Evolutionary conservation across 2,329 filamentous ascomycete species (phyloP).

Genomic region (Fusarium papillatum): DNA sequence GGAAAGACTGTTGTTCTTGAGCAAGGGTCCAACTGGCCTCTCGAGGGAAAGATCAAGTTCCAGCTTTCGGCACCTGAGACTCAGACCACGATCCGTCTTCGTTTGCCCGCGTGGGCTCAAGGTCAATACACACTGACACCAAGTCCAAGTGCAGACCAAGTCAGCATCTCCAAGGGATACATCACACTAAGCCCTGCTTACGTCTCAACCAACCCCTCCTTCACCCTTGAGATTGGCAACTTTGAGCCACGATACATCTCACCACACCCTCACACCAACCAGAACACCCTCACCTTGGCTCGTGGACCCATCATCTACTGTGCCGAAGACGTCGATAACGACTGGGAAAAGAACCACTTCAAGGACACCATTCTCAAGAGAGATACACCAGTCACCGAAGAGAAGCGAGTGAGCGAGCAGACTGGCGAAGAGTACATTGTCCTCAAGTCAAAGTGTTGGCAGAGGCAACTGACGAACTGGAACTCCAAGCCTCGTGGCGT

Average conservation of each 20-base stretch:
- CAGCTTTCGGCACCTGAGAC: conserved; percentile 46
- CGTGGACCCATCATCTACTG: conserved; percentile 73
- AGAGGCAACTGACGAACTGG: neutral
- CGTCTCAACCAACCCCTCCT: conserved; percentile 50
- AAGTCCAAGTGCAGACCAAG: conserved; percentile 26
- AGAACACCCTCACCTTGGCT: conserved; percentile 65
- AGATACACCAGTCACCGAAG: neutral
- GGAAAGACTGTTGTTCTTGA: conserved; percentile 53
- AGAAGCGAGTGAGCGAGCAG: neutral
- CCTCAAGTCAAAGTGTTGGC: conserved; percentile 24
- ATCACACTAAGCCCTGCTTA: conserved; percentile 59
- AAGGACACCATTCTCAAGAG: conserved; percentile 18
- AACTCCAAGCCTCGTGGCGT: neutral
- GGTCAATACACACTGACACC: conserved; percentile 51
- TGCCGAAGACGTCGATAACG: conserved; percentile 61
- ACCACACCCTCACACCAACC: conserved; percentile 69
- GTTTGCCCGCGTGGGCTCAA: conserved; percentile 67
- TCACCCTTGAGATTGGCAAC: conserved; percentile 54
- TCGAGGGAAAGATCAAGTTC: conserved; percentile 66
- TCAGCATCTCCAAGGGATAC: conserved; percentile 60
- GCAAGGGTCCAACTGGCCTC: conserved; percentile 67
- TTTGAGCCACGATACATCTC: conserved; percentile 62
- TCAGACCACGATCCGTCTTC: conserved; percentile 58
- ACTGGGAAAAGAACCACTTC: conserved; percentile 30
- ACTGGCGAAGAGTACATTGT: conserved; percentile 24